These are phyloP conservation scores for Tylopilus vinaceipallidus DNA, from an alignment of 768 basidiomycete genomes.

Conservation along the genomic window DNA sequence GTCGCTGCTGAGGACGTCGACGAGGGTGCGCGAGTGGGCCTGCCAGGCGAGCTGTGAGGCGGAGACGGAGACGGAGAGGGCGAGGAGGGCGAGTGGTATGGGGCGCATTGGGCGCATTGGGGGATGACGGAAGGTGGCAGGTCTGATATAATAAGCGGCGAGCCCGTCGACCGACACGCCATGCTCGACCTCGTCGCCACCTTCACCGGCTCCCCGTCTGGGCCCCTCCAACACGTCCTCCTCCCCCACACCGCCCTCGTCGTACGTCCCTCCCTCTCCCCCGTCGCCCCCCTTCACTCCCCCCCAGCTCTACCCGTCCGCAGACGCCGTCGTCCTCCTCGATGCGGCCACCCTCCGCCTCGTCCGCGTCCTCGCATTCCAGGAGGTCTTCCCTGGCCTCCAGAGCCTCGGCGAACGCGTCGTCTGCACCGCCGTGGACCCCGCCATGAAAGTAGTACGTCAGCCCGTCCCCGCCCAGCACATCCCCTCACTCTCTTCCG, in stretches of 20 bases:
- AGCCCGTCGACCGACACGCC: not conserved
- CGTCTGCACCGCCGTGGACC: constrained; percentile 67
- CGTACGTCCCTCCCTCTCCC: constrained; percentile 40
- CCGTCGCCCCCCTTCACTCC: not conserved
- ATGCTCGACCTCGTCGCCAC: constrained; percentile 50
- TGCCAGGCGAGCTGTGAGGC: constrained; percentile 27
- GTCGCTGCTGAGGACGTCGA: constrained; percentile 75
- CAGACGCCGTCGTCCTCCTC: constrained; percentile 66
- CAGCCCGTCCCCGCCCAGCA: not conserved
- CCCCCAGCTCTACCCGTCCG: constrained; percentile 67
- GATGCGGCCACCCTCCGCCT: constrained; percentile 66
- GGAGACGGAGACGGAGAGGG: constrained; percentile 10
- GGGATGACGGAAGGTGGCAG: not conserved
- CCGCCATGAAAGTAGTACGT: constrained; percentile 79
- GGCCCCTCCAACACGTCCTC: constrained; percentile 54
- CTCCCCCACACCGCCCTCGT: constrained; percentile 56
- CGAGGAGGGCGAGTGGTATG: constrained; percentile 36
- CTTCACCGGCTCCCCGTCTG: constrained; percentile 52
- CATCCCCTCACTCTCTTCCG: constrained; percentile 5
- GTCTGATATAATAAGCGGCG: not conserved
- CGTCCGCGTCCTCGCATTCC: constrained; percentile 71
- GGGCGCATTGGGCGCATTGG: constrained; percentile 31
- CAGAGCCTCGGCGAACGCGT: constrained; percentile 44
- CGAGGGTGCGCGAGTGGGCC: constrained; percentile 48
- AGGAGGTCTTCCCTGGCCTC: constrained; percentile 74